Evolutionary conservation across 192 early-diverging fungal genomes (phyloP), one percentile per base, ranked within the genome.

Genomic region (Coemansia sp.): DNA sequence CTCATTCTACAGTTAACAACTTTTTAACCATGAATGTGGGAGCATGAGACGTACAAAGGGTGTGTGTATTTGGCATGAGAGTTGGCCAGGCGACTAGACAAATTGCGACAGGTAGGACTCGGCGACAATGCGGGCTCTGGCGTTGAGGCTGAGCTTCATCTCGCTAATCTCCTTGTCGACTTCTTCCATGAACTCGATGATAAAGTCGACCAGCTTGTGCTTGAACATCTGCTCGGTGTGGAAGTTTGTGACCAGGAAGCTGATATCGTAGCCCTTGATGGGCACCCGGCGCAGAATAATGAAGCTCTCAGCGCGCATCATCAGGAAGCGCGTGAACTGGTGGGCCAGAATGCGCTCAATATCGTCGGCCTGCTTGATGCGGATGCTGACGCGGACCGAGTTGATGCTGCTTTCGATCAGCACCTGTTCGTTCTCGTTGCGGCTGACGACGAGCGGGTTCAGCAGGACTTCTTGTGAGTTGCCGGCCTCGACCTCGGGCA

Each of bases 161-260:
- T 96, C 94, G 63, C 89, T 93, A 60, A 98, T 98, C 66, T 98
- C 95, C 81, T 93, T 95, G 76, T 98, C 95, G 15, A 98, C 95
- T 55, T 94, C 95, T 67, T 98, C 95, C 95, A 98, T 98, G 64
- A 98, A 98, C 79, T 95, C 89, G 47, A 98, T 87, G 61, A 96
- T 92, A 72, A 98, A 98, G 78, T 98, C 95, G 9, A 98, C 95
- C 60, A 98, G 77, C 75, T 98, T 98, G 83, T 98, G 93, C 82
- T 96, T 96, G 73, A 84, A 93, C 95, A 98, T 96, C 67, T 91
- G 90, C 73, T 98, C 95, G 3, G 94, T 94, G 59, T 98, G 95
- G 79, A 87, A 82, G 81, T 98, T 96, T 48, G 95, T 98, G 43
- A 98, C 87, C 55, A 98, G 64, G 80, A 98, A 98, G 40, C 84